These are phyloP conservation scores for Trichoderma polysporum DNA, from an alignment of 2,329 filamentous ascomycete species.

Conservation along the genomic window DNA sequence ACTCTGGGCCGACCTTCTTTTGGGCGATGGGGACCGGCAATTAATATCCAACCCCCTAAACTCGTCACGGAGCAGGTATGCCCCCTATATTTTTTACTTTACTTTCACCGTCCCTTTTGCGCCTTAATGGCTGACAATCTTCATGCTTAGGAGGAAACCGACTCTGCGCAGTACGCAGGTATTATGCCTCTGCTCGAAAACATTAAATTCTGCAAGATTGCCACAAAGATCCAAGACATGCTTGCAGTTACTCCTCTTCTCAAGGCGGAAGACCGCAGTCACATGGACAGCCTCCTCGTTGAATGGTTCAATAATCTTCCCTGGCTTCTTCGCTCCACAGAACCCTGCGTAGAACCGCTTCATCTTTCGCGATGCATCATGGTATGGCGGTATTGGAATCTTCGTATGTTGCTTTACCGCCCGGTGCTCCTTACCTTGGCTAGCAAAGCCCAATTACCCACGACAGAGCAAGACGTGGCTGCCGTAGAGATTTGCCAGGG, in stretches of 20 bases:
- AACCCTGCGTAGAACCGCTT: constrained; percentile 69
- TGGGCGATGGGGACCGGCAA: constrained; percentile 65
- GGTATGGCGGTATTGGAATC: constrained; percentile 80
- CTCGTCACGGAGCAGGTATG: constrained; percentile 43
- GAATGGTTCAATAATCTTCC: constrained; percentile 73
- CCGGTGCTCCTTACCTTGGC: constrained; percentile 68
- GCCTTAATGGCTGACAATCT: no score
- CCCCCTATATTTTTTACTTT: not conserved
- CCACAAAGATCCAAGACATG: constrained; percentile 73
- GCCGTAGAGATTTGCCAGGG: constrained; percentile 68
- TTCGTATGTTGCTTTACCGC: constrained; percentile 73
- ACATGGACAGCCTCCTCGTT: constrained; percentile 66
- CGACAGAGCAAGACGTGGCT: constrained; percentile 61
- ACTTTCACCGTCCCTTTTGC: not conserved
- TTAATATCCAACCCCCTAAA: constrained; percentile 64
- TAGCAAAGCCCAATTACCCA: constrained; percentile 48
- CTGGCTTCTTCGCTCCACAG: constrained; percentile 60
- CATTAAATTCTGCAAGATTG: constrained; percentile 76
- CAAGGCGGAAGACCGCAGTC: constrained; percentile 63
- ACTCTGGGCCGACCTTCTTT: constrained; percentile 70
- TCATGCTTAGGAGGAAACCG: constrained; percentile 34
- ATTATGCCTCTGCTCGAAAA: constrained; percentile 73
- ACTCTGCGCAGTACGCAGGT: constrained; percentile 59
- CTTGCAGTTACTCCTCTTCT: constrained; percentile 69
- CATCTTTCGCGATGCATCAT: constrained; percentile 71